Conservation (phyloP, 140 eudicot genomes). For the Stevia rebaudiana region DNA sequence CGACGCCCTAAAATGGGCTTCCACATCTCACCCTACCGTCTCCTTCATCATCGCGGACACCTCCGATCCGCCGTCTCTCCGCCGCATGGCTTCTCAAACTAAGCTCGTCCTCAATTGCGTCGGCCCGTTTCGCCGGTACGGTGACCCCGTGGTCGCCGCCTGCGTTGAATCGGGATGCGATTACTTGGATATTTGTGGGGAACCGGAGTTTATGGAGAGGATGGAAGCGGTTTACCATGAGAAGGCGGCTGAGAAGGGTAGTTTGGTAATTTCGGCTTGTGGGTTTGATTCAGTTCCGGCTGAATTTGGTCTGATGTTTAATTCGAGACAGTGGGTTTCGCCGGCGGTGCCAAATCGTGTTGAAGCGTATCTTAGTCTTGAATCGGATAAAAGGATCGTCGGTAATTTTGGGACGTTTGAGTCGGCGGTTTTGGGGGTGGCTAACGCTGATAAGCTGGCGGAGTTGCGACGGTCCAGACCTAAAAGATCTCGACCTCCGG, state of each 20-base stretch:
- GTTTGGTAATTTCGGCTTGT: slow-evolving; percentile 77
- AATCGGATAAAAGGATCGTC: slow-evolving; percentile 65
- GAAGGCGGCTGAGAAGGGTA: slow-evolving; percentile 54
- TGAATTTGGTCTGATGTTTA: slow-evolving; percentile 67
- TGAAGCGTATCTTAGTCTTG: slow-evolving; percentile 76
- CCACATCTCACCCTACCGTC: slow-evolving; percentile 46
- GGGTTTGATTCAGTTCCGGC: slow-evolving; percentile 97
- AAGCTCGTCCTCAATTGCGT: slow-evolving; percentile 72
- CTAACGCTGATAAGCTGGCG: slow-evolving; percentile 47
- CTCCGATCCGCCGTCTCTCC: slow-evolving; percentile 52
- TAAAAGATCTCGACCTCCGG: slow-evolving; percentile 63
- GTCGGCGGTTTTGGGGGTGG: slow-evolving; percentile 90
- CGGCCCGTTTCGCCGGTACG: slow-evolving; percentile 78
- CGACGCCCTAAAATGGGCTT: slow-evolving; percentile 68
- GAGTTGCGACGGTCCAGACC: slow-evolving; percentile 69
- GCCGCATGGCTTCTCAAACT: slow-evolving; percentile 52
- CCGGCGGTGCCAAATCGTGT: slow-evolving; percentile 55
- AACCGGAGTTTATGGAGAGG: slow-evolving; percentile 94
- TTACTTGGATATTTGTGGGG: slow-evolving; percentile 80
- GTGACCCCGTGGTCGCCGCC: slow-evolving; percentile 72
- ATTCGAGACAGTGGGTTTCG: slow-evolving; percentile 57
- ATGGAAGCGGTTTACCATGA: slow-evolving; percentile 69
- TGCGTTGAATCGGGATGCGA: slow-evolving; percentile 68
- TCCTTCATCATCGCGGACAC: slow-evolving; percentile 57
- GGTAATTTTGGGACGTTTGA: slow-evolving; percentile 86